Conservation (phyloP, 768 basidiomycete species). For the Tulasnella sp. region DNA sequence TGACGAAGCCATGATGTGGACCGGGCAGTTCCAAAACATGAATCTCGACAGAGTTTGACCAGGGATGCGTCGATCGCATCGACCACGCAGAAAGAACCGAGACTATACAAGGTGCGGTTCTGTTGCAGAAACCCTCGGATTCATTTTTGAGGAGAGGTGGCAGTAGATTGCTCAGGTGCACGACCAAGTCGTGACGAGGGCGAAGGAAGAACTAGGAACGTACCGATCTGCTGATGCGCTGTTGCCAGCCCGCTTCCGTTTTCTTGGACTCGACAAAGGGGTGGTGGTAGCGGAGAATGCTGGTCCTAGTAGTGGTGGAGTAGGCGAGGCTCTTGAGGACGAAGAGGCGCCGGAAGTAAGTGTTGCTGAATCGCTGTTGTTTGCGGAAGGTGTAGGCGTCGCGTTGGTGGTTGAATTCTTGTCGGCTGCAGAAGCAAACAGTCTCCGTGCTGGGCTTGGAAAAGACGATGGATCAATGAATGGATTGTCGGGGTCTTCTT, state of each 20-base stretch:
- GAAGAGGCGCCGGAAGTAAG: conserved; percentile 9
- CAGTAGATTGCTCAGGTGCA: background rate
- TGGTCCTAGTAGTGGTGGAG: conserved; percentile 7
- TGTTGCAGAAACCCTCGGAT: too few relatives aligned
- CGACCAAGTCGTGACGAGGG: background rate
- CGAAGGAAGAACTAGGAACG: background rate
- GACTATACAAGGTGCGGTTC: too few relatives aligned
- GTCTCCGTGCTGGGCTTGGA: conserved; percentile 3
- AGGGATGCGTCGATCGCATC: too few relatives aligned
- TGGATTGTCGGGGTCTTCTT: conserved; percentile 10
- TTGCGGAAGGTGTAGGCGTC: background rate
- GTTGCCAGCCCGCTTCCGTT: conserved; percentile 8
- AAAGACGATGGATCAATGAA: conserved; percentile 7
- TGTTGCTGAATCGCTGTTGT: background rate
- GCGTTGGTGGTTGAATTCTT: background rate
- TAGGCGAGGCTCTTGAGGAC: background rate
- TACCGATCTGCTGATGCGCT: conserved; percentile 8
- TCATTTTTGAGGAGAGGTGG: background rate
- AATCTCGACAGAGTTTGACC: too few relatives aligned
- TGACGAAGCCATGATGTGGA: background rate
- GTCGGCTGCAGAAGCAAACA: conserved; percentile 9
- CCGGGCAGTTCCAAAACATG: too few relatives aligned
- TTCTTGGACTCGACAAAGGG: conserved; percentile 7
- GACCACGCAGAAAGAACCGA: too few relatives aligned
- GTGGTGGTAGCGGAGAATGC: background rate